Conservation (phyloP, 2,329 filamentous ascomycete species). For the Sporothrix schenckii region DNA sequence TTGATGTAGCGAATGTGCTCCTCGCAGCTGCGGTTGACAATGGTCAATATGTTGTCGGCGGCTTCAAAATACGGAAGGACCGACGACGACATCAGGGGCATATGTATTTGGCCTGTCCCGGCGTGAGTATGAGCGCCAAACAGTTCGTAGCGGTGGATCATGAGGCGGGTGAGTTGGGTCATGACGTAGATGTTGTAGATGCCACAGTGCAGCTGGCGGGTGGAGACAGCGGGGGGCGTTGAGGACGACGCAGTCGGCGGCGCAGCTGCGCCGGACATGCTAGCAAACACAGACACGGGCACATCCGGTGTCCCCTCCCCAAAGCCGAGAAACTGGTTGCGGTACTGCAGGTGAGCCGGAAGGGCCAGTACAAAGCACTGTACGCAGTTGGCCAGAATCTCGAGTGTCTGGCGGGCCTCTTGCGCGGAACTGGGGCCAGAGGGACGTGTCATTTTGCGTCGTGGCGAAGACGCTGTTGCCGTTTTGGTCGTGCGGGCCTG, state of each 20-base stretch:
- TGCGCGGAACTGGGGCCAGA: not conserved
- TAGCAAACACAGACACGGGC: no score
- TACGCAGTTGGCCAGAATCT: conserved; percentile 25
- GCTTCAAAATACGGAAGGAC: conserved; percentile 28
- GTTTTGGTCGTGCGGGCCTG: not conserved
- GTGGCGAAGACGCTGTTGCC: not conserved
- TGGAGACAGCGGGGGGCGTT: not conserved
- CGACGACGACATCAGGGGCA: not conserved
- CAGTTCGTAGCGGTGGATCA: conserved; percentile 28
- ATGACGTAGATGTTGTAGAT: conserved; percentile 30
- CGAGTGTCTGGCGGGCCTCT: conserved; percentile 27
- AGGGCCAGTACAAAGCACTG: conserved; percentile 27
- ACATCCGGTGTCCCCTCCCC: not conserved
- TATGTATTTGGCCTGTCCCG: not conserved
- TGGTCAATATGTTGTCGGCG: conserved; percentile 28
- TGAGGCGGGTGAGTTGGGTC: conserved; percentile 24
- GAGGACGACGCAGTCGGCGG: not conserved
- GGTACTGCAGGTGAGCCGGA: conserved; percentile 18
- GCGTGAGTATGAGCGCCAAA: conserved; percentile 13
- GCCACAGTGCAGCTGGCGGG: conserved; percentile 26
- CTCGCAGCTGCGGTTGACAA: conserved; percentile 28
- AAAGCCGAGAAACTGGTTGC: conserved; percentile 27
- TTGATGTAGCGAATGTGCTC: conserved; percentile 28
- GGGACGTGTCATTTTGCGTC: not conserved
- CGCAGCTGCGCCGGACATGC: no score